A percentile compares a stretch with the other conserved stretches of the same genome.
phyloP scores from a whole-genome alignment of 495 filamentous ascomycete species.

The Daldinia decipiens region DNA sequence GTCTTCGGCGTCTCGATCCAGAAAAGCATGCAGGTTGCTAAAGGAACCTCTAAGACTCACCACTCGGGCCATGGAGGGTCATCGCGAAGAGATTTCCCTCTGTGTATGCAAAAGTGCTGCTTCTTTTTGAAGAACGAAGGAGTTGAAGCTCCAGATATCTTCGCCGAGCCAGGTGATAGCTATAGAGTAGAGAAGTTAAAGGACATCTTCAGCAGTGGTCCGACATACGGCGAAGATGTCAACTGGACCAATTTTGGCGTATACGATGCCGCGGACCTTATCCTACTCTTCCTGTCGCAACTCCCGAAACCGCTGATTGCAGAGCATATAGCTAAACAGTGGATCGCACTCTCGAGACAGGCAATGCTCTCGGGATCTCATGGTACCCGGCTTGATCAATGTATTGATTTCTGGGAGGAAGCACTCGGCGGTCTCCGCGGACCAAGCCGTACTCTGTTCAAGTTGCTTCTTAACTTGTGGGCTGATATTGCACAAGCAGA shows the following conservation, averaged over 20 bases:
- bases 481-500: slow-evolving; percentile 52
- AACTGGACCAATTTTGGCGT: slow-evolving; percentile 53
- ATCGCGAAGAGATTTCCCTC: slow-evolving; percentile 54
- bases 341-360: slow-evolving; percentile 54
- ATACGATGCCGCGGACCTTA: slow-evolving; percentile 55
- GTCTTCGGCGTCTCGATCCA: slow-evolving; percentile 55
- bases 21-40: slow-evolving; percentile 54
- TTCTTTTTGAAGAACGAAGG: slow-evolving; percentile 54
- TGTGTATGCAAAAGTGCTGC: slow-evolving; percentile 57
- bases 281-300: slow-evolving; percentile 53
- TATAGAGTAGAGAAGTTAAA: slow-evolving; percentile 49
- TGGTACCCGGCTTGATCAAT: slow-evolving; percentile 52
- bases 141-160: slow-evolving; percentile 51
- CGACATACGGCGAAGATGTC: slow-evolving; percentile 53
- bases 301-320: slow-evolving; percentile 53
- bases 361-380: slow-evolving; percentile 48
- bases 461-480: slow-evolving; percentile 58
- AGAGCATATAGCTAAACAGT: slow-evolving; percentile 52
- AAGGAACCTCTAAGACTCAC: slow-evolving; percentile 51
- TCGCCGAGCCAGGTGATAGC: slow-evolving; percentile 50
- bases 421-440: slow-evolving; percentile 54
- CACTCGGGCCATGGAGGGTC: slow-evolving; percentile 51
- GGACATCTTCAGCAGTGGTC: slow-evolving; percentile 49
- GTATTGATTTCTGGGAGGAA: slow-evolving; percentile 62
- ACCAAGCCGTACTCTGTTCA: slow-evolving; percentile 52